A percentile compares a stretch with the other conserved stretches of the same genome.
phyloP scores from a whole-genome alignment of 495 filamentous ascomycete species.

The Hypoxylon perforatum region DNA sequence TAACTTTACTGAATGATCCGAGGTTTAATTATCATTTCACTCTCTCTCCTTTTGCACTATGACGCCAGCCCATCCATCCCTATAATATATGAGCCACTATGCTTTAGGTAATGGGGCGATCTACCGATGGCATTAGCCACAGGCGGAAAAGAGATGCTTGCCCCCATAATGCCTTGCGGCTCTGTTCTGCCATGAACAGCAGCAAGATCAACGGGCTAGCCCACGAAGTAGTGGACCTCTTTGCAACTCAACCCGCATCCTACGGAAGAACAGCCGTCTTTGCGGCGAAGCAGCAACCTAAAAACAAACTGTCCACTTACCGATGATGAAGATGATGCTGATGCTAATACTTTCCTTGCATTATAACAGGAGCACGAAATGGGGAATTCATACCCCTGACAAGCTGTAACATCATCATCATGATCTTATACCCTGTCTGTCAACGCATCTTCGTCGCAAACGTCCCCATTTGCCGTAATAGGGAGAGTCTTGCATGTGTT shows the following conservation, averaged over 20 bases:
- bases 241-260: no score
- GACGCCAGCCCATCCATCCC: not conserved
- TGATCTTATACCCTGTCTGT: not conserved
- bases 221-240: no score
- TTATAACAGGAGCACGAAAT: conserved; percentile 79
- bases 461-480: not conserved
- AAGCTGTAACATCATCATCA: not conserved
- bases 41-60: conserved; percentile 23
- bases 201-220: no score
- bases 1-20: conserved; percentile 12
- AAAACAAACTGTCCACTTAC: no score
- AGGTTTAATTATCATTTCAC: no score
- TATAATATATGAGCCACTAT: not conserved
- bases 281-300: no score
- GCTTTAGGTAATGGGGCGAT: no score
- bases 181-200: conserved; percentile 16
- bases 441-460: conserved; percentile 11
- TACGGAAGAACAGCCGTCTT: no score
- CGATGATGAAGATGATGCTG: not conserved
- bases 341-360: conserved; percentile 21
- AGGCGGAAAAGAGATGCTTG: not conserved
- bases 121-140: not conserved
- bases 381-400: conserved; percentile 70
- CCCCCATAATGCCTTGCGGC: conserved; percentile 10
- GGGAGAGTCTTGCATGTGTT: not conserved